Conservation (phyloP, 1,284 basidiomycete species). For the Coniferiporia weirii region DNA sequence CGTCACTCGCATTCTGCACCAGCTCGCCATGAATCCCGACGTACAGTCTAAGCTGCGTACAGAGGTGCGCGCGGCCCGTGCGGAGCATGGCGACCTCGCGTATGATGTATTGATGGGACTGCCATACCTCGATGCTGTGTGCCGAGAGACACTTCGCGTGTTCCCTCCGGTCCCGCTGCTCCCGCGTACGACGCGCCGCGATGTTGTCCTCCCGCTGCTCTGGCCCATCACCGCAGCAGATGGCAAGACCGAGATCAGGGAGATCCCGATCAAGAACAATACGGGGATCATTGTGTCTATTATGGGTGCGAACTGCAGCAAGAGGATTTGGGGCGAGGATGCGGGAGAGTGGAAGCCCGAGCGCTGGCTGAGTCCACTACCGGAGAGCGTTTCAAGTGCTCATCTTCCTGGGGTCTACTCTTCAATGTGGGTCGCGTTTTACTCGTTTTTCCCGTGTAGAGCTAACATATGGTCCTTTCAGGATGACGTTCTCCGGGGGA, state of each 20-base stretch:
- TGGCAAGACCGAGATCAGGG: constrained; percentile 9
- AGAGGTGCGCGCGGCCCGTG: constrained; percentile 25
- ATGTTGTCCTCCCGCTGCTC: constrained; percentile 6
- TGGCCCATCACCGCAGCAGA: constrained; percentile 12
- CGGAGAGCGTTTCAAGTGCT: constrained; percentile 6
- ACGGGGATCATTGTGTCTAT: constrained; percentile 12
- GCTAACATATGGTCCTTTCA: not conserved
- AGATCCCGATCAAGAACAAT: constrained; percentile 12
- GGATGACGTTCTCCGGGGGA: constrained; percentile 20
- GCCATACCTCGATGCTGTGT: constrained; percentile 35
- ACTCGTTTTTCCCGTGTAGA: not conserved
- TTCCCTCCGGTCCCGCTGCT: constrained; percentile 24
- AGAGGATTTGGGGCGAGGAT: constrained; percentile 17
- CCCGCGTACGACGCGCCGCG: constrained; percentile 5
- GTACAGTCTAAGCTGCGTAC: constrained; percentile 27
- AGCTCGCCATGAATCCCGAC: constrained; percentile 25
- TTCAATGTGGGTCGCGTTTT: constrained; percentile 1
- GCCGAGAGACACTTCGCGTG: constrained; percentile 35
- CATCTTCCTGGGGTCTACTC: constrained; percentile 15
- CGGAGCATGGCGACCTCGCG: constrained; percentile 22
- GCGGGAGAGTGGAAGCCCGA: constrained; percentile 17
- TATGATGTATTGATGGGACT: constrained; percentile 32
- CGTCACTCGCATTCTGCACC: constrained; percentile 25
- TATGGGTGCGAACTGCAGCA: constrained; percentile 8
- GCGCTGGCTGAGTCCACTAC: constrained; percentile 13